Percentiles rank a stretch among this genome's conserved stretches.
Evolutionary conservation across 495 filamentous ascomycete genomes (phyloP).

Genomic region (Podospora bellae-mahoneyi): DNA sequence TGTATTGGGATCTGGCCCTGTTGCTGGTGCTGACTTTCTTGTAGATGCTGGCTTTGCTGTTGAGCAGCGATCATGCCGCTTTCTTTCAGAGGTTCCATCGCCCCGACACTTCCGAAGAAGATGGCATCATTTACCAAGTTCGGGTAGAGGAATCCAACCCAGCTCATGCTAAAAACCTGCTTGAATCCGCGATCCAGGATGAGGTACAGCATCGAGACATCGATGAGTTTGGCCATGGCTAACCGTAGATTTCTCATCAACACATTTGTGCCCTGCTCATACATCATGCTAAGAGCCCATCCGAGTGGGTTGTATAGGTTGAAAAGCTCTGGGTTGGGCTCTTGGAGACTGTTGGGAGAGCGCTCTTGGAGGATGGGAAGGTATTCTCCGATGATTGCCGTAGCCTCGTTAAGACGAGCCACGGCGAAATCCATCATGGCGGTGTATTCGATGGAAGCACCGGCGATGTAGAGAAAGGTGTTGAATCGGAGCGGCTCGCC

Average conservation of each 20-base stretch:
- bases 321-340: slow-evolving; percentile 11
- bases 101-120: not conserved
- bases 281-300: slow-evolving; percentile 17
- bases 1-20: not conserved
- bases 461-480: slow-evolving; percentile 22
- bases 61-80: not conserved
- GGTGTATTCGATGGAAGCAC: slow-evolving; percentile 11
- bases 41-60: not conserved
- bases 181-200: slow-evolving; percentile 19
- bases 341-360: not conserved
- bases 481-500: slow-evolving; percentile 12
- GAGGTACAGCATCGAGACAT: slow-evolving; percentile 18
- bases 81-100: slow-evolving; percentile 4
- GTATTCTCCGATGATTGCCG: not conserved
- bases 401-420: slow-evolving; percentile 9
- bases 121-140: slow-evolving; percentile 13
- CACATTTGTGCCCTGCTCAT: slow-evolving; percentile 15
- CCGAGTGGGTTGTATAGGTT: slow-evolving; percentile 17
- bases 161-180: not conserved
- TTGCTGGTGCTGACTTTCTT: not conserved
- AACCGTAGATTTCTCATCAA: slow-evolving; percentile 15
- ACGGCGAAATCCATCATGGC: slow-evolving; percentile 17
- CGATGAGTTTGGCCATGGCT: slow-evolving; percentile 23
- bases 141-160: slow-evolving; percentile 8
- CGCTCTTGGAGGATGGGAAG: not conserved